Evolutionary conservation across 495 filamentous ascomycete species (phyloP), one percentile per base, ranked within the genome.

Genomic region (Aspergillus biplanus): DNA sequence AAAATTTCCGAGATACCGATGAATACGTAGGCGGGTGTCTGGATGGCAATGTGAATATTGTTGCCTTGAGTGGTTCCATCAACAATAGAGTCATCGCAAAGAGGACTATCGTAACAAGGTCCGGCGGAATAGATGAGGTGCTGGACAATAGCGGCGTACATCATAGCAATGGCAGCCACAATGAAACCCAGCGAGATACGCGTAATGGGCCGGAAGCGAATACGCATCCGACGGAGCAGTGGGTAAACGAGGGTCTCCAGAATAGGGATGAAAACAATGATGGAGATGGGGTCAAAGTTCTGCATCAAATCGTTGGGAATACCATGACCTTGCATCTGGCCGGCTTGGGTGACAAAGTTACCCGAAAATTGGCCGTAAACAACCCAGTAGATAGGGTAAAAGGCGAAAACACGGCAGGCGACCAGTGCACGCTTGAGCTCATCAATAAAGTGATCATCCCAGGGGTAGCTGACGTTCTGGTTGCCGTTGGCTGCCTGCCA

Each of bases 1-100:
- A 92, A 86, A 66, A 91, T 90, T 75, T 92, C 90, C 31, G 87
- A 88, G 35, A 92, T 65, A 69, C 84, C 90, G 61, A 91, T 87
- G 57, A 92, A 80, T 33, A 91, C 69, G 75, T 92, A 92, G 4
- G 87, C 81, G 5, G 84, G 84, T 12, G 86, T 86, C 70, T 93
- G 90, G 6, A 88, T 84, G 72, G 86, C 88, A 34, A 90, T 87
- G 70, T 85, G 86, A 53, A 90, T 75, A 33, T 80, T 63, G 66
- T 86, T 82, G 21, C 73, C 75, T 6, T 71, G 58, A 46, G 75
- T 66, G 16, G 58, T 49, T 13, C 76, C 78, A 60, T 80, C 67
- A 21, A 72, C 52, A 1, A 63, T 18, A 7, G 74, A 75, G 46
- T 73, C 74, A 7, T 61, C 65, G 50, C 79, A 82, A 11, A 67